A percentile compares a stretch with the other conserved stretches of the same genome.
Conservation (phyloP, 805 yeast genomes). For the Barnettozyma botsteinii region DNA sequence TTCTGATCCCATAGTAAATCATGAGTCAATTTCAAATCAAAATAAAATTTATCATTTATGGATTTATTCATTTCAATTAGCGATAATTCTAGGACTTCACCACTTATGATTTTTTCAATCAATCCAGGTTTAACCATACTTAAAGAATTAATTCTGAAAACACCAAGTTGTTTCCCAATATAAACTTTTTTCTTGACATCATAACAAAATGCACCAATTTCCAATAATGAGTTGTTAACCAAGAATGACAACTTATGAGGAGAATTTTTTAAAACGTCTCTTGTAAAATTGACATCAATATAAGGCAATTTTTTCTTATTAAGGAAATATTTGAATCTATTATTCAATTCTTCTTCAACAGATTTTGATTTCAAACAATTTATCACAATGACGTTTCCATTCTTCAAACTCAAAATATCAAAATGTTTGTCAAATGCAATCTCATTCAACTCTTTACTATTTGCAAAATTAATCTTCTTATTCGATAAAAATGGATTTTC, state of each 20-base stretch:
- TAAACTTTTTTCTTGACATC: conserved; percentile 55
- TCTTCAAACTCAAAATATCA: conserved; percentile 58
- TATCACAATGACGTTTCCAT: conserved; percentile 80
- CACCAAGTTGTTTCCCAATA: conserved; percentile 81
- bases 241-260: conserved; percentile 41
- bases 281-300: conserved; percentile 33
- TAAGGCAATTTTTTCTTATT: conserved; percentile 28
- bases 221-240: conserved; percentile 59
- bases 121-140: conserved; percentile 85
- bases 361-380: conserved; percentile 66
- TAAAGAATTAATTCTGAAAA: conserved; percentile 82
- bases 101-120: conserved; percentile 63
- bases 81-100: conserved; percentile 48
- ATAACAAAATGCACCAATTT: conserved; percentile 80
- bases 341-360: conserved; percentile 64
- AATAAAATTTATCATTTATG: conserved; percentile 18
- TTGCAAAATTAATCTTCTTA: conserved; percentile 73
- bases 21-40: conserved; percentile 58
- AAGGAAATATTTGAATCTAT: conserved; percentile 54
- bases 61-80: conserved; percentile 37
- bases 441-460: conserved; percentile 79
- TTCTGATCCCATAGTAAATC: conserved; percentile 90
- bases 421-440: conserved; percentile 84
- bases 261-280: conserved; percentile 31
- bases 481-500: conserved; percentile 65